Evolutionary conservation across 1,284 basidiomycete genomes (phyloP).

Genomic region (Malassezia sp.): DNA sequence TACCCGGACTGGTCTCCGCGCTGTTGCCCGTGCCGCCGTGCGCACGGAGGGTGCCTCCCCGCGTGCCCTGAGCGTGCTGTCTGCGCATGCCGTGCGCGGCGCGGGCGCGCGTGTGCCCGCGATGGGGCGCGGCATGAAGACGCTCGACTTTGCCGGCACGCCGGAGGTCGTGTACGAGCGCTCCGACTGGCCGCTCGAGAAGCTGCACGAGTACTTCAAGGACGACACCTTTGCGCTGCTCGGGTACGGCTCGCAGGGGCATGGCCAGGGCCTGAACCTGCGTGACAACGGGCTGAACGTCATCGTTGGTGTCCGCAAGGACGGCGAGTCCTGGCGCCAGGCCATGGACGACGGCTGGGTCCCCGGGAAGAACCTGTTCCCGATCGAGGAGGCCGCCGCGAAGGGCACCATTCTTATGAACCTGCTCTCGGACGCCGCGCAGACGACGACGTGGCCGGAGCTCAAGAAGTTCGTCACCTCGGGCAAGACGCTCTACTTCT

Average conservation of each 20-base stretch:
- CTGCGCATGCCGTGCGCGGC: slow-evolving; percentile 4
- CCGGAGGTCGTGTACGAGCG: slow-evolving; percentile 96
- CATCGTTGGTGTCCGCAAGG: slow-evolving; percentile 94
- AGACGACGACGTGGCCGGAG: slow-evolving; percentile 83
- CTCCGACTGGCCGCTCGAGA: slow-evolving; percentile 91
- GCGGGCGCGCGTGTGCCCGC: slow-evolving; percentile 17
- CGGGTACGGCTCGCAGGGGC: slow-evolving; percentile 90
- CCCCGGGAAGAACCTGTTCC: slow-evolving; percentile 93
- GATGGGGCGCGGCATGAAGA: slow-evolving; percentile 63
- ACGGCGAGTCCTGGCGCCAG: slow-evolving; percentile 91
- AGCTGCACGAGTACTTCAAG: slow-evolving; percentile 92
- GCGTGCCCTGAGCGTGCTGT: slow-evolving; percentile 12
- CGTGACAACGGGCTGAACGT: slow-evolving; percentile 98
- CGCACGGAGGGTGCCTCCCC: background rate
- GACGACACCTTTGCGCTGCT: slow-evolving; percentile 87
- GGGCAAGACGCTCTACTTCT: slow-evolving; percentile 99
- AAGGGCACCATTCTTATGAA: slow-evolving; percentile 99
- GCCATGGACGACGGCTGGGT: slow-evolving; percentile 96
- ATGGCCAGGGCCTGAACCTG: slow-evolving; percentile 95
- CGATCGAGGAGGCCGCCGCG: slow-evolving; percentile 93
- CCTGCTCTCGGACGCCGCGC: slow-evolving; percentile 94
- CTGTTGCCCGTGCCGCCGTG: slow-evolving; percentile 5
- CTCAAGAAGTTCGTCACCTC: slow-evolving; percentile 81
- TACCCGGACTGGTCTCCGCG: slow-evolving; percentile 8
- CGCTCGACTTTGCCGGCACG: slow-evolving; percentile 87